Percentiles rank a stretch among this genome's conserved stretches.
phyloP scores from a whole-genome alignment of 2,329 filamentous ascomycete species.

The Pleomassaria siparia region DNA sequence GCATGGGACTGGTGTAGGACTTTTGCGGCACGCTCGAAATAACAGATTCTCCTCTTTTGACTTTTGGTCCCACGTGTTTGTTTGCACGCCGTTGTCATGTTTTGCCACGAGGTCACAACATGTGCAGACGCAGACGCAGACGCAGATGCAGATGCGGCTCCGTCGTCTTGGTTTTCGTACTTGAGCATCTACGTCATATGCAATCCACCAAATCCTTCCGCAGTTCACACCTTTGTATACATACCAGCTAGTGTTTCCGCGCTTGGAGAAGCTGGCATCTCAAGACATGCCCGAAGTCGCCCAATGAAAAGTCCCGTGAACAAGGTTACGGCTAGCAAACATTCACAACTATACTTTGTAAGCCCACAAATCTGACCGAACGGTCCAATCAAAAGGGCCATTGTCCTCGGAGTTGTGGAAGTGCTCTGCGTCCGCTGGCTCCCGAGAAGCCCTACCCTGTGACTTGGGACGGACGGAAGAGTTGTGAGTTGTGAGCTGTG shows the following conservation, averaged over 20 bases:
- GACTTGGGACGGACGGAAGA: background rate
- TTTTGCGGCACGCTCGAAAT: conserved; percentile 39
- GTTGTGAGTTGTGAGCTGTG: background rate
- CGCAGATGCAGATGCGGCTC: no score
- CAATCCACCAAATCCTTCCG: no score
- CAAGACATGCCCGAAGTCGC: background rate
- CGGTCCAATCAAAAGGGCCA: background rate
- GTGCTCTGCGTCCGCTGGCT: conserved; percentile 5
- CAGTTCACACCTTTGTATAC: no score
- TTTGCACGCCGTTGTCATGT: background rate
- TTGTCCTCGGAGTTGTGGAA: conserved; percentile 25
- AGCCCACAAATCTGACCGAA: background rate
- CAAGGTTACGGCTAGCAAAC: background rate
- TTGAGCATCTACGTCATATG: no score
- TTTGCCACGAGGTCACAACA: conserved; percentile 1
- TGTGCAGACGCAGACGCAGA: no score
- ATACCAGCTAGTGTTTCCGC: no score
- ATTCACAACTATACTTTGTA: background rate
- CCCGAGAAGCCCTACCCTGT: background rate
- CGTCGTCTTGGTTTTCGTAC: no score
- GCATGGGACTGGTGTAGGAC: conserved; percentile 38
- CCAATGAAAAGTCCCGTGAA: background rate
- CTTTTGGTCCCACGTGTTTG: background rate
- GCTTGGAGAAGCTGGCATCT: background rate
- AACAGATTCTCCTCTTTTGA: conserved; percentile 38